These are phyloP conservation scores for Piper longum DNA, from an alignment of 164 flowering plant genomes.

Conservation along the genomic window DNA sequence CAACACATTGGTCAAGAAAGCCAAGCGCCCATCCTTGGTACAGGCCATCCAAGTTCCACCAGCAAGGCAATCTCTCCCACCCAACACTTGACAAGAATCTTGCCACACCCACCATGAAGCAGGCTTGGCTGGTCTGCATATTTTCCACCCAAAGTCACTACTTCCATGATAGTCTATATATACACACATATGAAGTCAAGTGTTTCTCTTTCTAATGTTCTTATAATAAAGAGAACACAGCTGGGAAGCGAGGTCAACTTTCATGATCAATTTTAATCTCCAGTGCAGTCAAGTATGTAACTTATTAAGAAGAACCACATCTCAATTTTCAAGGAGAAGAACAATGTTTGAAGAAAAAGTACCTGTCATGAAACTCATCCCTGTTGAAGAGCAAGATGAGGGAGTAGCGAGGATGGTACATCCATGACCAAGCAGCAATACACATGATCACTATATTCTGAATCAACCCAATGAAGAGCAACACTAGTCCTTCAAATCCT, in stretches of 20 bases:
- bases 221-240: neutral
- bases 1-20: constrained; percentile 64
- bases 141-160: neutral
- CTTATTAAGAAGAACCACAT: neutral
- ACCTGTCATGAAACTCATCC: constrained; percentile 66
- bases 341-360: neutral
- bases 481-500: neutral
- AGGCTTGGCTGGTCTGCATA: constrained; percentile 47
- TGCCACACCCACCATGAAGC: constrained; percentile 89
- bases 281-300: neutral
- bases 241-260: neutral
- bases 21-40: constrained; percentile 40
- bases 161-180: neutral
- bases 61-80: constrained; percentile 64
- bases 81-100: constrained; percentile 37
- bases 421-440: constrained; percentile 60
- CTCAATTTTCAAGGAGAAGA: neutral
- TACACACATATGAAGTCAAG: neutral
- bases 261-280: neutral
- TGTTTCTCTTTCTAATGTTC: neutral
- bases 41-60: constrained; percentile 92
- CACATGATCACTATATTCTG: constrained; percentile 30
- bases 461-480: too few relatives aligned
- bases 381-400: constrained; percentile 56
- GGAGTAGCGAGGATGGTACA: constrained; percentile 52